Evolutionary conservation across 768 basidiomycete species (phyloP).

Genomic region (Leucosporidium scottii): DNA sequence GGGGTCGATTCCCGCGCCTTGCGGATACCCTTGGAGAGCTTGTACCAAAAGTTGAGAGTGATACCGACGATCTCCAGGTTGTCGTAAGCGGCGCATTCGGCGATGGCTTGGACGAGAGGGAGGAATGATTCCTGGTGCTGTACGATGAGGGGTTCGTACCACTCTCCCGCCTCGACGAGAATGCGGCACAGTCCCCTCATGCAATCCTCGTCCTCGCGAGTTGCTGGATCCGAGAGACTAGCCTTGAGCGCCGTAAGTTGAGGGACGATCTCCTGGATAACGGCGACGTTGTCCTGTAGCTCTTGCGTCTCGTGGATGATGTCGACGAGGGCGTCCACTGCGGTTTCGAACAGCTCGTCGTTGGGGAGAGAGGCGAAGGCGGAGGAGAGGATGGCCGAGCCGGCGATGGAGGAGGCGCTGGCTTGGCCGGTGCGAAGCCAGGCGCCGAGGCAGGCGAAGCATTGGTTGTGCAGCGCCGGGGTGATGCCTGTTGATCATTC

Average conservation of each 20-base stretch:
- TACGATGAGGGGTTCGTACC: slow-evolving; percentile 78
- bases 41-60: slow-evolving; percentile 98
- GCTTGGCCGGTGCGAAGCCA: slow-evolving; percentile 90
- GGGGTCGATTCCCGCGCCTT: slow-evolving; percentile 45
- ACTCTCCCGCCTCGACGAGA: slow-evolving; percentile 96
- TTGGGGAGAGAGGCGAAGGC: slow-evolving; percentile 76
- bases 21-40: slow-evolving; percentile 79
- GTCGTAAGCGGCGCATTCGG: slow-evolving; percentile 80
- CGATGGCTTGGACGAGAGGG: slow-evolving; percentile 90
- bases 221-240: slow-evolving; percentile 50
- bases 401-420: slow-evolving; percentile 54
- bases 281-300: slow-evolving; percentile 82
- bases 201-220: slow-evolving; percentile 72
- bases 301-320: slow-evolving; percentile 98
- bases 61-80: slow-evolving; percentile 95
- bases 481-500: slow-evolving; percentile 62
- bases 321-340: slow-evolving; percentile 86
- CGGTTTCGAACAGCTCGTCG: slow-evolving; percentile 84
- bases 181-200: slow-evolving; percentile 84
- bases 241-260: slow-evolving; percentile 68
- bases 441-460: slow-evolving; percentile 74
- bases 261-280: slow-evolving; percentile 81
- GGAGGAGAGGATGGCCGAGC: slow-evolving; percentile 70
- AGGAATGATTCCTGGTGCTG: slow-evolving; percentile 88
- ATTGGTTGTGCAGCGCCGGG: slow-evolving; percentile 62